These are phyloP conservation scores for Xylaria venustula DNA, from an alignment of 495 filamentous ascomycete species.

Conservation along the genomic window DNA sequence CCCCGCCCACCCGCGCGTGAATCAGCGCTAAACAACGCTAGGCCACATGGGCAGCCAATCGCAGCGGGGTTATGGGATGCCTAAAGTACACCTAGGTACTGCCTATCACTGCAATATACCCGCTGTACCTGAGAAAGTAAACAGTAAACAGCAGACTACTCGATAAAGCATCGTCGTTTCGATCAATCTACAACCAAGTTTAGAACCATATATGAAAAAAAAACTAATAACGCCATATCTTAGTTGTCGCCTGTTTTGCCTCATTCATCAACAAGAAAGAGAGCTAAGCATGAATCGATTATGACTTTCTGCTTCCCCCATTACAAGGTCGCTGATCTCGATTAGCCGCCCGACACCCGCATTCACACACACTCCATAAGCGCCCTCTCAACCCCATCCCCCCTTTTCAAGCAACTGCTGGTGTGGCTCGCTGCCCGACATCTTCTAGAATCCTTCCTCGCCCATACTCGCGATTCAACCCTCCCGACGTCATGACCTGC, in stretches of 20 bases:
- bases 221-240: too few species aligned
- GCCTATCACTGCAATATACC: too few species aligned
- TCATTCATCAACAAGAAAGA: too few species aligned
- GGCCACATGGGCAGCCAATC: neutral
- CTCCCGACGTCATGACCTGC: constrained; percentile 12
- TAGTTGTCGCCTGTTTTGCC: too few species aligned
- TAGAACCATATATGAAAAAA: too few species aligned
- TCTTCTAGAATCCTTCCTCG: constrained; percentile 26
- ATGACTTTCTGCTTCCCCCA: neutral
- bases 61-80: too few species aligned
- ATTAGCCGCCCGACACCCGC: constrained; percentile 27
- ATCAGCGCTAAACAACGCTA: constrained; percentile 5
- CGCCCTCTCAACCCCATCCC: constrained; percentile 18
- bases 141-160: too few species aligned
- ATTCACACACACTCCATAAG: constrained; percentile 16
- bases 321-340: constrained; percentile 10
- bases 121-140: too few species aligned
- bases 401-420: neutral
- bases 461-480: constrained; percentile 16
- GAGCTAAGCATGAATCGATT: neutral
- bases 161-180: too few species aligned
- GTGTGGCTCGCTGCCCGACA: constrained; percentile 12
- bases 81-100: too few species aligned
- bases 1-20: constrained; percentile 5
- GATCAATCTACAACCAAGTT: too few species aligned